phyloP scores from a whole-genome alignment of 805 yeast genomes.

The Wickerhamomyces ciferrii region DNA sequence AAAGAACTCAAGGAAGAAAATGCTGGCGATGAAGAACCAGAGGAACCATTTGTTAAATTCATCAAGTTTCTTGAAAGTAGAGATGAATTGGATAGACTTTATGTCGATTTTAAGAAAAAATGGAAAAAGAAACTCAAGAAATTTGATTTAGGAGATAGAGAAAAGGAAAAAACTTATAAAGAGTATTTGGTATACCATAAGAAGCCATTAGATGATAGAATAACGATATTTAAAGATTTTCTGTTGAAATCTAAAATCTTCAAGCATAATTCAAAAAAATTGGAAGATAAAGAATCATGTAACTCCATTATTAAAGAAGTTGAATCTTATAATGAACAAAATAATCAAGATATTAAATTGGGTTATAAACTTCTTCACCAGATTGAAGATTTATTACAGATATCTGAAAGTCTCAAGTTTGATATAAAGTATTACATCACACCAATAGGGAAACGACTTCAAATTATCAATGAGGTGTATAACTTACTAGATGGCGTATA shows the following conservation, averaged over 20 bases:
- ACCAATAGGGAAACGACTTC: not conserved
- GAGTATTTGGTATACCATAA: constrained; percentile 21
- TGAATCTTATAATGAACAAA: not conserved
- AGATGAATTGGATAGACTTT: constrained; percentile 24
- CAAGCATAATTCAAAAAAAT: constrained; percentile 6
- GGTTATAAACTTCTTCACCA: constrained; percentile 7
- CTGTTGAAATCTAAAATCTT: constrained; percentile 14
- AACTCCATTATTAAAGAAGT: not conserved
- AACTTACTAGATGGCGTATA: too few species aligned
- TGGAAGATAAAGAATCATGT: not conserved
- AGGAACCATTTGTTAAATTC: constrained; percentile 17
- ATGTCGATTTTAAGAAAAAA: constrained; percentile 33
- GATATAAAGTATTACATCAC: not conserved
- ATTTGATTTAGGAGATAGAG: constrained; percentile 26
- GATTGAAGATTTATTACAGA: constrained; percentile 16
- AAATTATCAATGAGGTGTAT: not conserved
- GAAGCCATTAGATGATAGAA: constrained; percentile 12
- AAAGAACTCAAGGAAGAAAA: constrained; percentile 3
- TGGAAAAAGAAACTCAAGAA: constrained; percentile 22
- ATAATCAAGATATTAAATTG: not conserved
- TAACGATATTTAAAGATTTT: constrained; percentile 12
- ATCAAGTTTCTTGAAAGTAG: constrained; percentile 22
- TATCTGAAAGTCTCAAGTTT: constrained; percentile 7
- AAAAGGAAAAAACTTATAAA: constrained; percentile 32
- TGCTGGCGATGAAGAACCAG: not conserved